phyloP scores from a whole-genome alignment of 1,284 basidiomycete species.

The Malassezia sympodialis region DNA sequence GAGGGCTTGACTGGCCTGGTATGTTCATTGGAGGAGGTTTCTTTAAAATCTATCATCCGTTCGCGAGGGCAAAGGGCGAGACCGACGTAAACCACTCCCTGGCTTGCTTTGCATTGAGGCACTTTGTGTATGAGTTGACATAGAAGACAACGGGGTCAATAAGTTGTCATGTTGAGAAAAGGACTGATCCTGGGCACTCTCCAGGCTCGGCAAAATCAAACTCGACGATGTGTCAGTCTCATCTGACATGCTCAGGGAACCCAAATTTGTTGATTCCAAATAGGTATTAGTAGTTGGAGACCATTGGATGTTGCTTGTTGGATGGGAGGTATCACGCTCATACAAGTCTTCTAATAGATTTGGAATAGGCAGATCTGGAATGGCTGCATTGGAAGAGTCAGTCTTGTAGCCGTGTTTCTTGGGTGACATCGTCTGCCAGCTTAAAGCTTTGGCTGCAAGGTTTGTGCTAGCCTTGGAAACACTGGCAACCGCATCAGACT shows the following conservation, averaged over 20 bases:
- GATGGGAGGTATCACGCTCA: neutral
- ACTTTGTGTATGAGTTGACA: neutral
- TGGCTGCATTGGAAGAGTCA: neutral
- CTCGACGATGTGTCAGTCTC: neutral
- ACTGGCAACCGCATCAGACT: conserved; percentile 40
- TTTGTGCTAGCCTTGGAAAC: conserved; percentile 43
- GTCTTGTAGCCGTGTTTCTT: neutral
- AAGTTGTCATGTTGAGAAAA: neutral
- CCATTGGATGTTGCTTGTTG: neutral
- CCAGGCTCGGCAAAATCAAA: neutral
- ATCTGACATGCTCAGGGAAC: neutral
- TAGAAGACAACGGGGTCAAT: neutral
- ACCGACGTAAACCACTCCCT: neutral
- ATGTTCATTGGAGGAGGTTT: neutral
- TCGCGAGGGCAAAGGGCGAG: neutral
- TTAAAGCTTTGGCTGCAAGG: conserved; percentile 37
- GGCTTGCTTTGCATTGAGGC: neutral
- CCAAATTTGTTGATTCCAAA: neutral
- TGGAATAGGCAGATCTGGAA: conserved; percentile 10
- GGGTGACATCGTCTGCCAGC: conserved; percentile 1
- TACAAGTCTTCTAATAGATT: conserved; percentile 2
- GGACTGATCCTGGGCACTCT: neutral
- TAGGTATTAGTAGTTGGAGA: neutral
- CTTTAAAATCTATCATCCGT: neutral
- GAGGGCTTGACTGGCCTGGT: neutral